Base-by-base conservation (phyloP, 2,329 filamentous ascomycete species). In the Hymenoscyphus scutula region DNA sequence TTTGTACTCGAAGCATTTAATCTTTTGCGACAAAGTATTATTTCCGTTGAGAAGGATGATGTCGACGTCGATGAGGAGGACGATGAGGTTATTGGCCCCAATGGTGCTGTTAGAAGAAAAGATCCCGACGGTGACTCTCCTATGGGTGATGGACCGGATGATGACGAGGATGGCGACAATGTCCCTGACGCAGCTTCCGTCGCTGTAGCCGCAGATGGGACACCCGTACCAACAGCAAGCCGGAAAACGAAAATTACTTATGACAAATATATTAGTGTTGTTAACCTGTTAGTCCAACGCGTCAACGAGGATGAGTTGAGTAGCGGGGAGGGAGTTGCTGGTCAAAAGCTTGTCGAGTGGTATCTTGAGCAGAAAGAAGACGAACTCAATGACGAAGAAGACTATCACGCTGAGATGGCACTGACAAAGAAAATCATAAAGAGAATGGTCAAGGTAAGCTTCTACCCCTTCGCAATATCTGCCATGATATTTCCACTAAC, bases 41-140 rank as follows among this genome's bases (percentile, higher is more conserved):
- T 99, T 71, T 95, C 90, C 1, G 95, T 99, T 29, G 95, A 99
- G 77, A 95, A 98, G 73, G 95, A 99, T 71, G 95, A 99, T 71
- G 88, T 99, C 17, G 94, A 98, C 73, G 89, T 99, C 65, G 92
- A 97, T 59, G 92, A 88, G 5, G 89, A 91, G 2, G 89, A 90
- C 23, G 85, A 86, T 23, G 80, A 79, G n/a, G 38, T 76, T 72
- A n/a, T 75, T 63, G 63, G 79, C 79, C 65, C 80, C 81, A 64
- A 75, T 78, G 62, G 81, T 77, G 53, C 78, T 73, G 71, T 64
- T 53, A 59, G 74, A 77, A 55, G 77, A 68, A 70, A 76, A 71
- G 76, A 82, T 69, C 69, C 76, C 63, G 77, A 83, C 69, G 78
- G 79, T 51, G 76, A 84, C 65, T 80, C 79, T 41, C 78, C 81